Percentiles rank a stretch among this genome's conserved stretches.
phyloP scores from a whole-genome alignment of 1,284 basidiomycete species.

The Ustilago hordei region DNA sequence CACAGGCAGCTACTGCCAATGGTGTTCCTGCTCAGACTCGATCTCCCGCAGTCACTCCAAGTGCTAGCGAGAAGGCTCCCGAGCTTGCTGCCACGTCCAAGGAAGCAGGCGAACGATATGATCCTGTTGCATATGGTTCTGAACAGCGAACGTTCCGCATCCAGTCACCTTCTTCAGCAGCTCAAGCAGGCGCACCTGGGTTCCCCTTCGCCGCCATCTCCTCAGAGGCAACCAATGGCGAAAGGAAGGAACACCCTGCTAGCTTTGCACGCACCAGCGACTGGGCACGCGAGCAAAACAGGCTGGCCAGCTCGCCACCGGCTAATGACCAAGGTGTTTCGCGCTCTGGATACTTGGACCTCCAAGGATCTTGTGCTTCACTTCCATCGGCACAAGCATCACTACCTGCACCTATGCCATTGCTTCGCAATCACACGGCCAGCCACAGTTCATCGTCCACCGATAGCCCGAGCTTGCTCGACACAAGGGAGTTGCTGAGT shows the following conservation, averaged over 20 bases:
- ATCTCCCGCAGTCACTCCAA: neutral
- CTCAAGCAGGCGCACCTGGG: neutral
- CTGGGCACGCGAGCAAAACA: conserved; percentile 37
- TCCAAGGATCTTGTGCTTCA: conserved; percentile 10
- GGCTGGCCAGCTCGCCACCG: conserved; percentile 9
- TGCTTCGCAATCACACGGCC: conserved; percentile 22
- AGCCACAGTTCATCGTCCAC: conserved; percentile 33
- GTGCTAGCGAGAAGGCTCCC: neutral
- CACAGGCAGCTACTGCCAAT: conserved; percentile 15
- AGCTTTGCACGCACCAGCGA: conserved; percentile 38
- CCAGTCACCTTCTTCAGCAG: neutral
- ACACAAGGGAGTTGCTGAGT: conserved; percentile 27
- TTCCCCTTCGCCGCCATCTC: conserved; percentile 24
- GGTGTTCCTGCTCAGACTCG: neutral
- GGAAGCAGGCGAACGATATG: conserved; percentile 12
- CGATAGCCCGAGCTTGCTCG: conserved; percentile 23
- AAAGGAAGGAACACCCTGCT: conserved; percentile 5
- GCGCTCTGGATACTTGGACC: conserved; percentile 1
- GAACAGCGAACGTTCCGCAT: conserved; percentile 34
- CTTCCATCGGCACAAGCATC: neutral
- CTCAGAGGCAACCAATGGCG: neutral
- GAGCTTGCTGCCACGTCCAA: neutral
- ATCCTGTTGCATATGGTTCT: conserved; percentile 19
- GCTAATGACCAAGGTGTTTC: neutral
- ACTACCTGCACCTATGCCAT: neutral